Evolutionary conservation across 345 rosid genomes (phyloP), one percentile per base, ranked within the genome.

Genomic region (Cardamine chenopodiifolia): DNA sequence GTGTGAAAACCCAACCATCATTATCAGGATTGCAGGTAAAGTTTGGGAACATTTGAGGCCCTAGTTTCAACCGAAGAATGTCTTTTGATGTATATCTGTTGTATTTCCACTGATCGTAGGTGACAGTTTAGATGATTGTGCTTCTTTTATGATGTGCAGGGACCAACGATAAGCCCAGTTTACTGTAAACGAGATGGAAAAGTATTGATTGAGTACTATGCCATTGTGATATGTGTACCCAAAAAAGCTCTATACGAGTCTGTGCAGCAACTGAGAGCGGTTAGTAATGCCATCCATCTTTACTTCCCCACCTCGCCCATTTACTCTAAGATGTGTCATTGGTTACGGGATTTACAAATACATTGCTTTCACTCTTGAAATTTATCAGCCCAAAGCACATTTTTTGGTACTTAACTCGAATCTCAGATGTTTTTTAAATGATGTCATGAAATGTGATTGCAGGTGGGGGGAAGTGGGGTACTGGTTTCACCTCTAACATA

Each of bases 391-490:
- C 35, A 44, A 63, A 40, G 25, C 28, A 65, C 23, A 50, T 53
- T 32, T 48, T 32, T 53, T 13, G 20, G 37, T 26, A 55, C 35
- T 8, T 34, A 26, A 23, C 23, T 42, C 12, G 44, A 48, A 26
- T 66, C 37, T 35, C 32, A 44, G 8, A 19, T 26, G 15, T 14
- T 31, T 47, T 23, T 23, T 29, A n/a, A n/a, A n/a, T 70, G 40
- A 76, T 47, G 68, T 64, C 56, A 58, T 69, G 69, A 48, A 57
- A 50, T 66, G 31, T 66, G 66, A 61, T 31, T 66, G 85, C 88
- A 88, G 96, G 84, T 95, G 35, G 99, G 96, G 63, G 99, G 98
- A 5, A 90, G 98, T 6, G 91, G 96, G 26, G 96, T 95, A 64
- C 81, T 95, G 76, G 78, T 92, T 70, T 95, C 99, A 17, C 94